A percentile compares a stretch with the other conserved stretches of the same genome.
Conservation (phyloP, 225 moss, liverwort and hornwort species). For the Anthoceros angustus region DNA sequence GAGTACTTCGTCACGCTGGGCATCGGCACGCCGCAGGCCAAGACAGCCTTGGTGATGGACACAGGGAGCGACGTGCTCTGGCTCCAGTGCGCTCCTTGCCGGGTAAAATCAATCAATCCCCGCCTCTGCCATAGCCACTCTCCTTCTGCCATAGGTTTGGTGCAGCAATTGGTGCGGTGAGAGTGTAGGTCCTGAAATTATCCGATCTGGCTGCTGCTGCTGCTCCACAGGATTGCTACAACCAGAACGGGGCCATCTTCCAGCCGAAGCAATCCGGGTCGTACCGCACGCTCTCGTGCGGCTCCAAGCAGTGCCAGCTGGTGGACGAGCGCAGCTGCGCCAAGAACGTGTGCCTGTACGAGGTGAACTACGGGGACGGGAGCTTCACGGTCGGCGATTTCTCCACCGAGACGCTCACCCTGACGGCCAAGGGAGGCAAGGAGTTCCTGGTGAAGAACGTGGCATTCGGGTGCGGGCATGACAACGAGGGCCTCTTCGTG, state of each 20-base stretch:
- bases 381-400: conserved; percentile 19
- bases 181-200: no score
- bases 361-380: conserved; percentile 18
- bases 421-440: conserved; percentile 9
- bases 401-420: conserved; percentile 20
- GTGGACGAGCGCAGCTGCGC: conserved; percentile 13
- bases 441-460: conserved; percentile 8
- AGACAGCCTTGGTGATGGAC: conserved; percentile 18
- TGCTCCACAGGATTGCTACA: conserved; percentile 18
- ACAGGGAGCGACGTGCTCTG: conserved; percentile 26
- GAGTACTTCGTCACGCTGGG: conserved; percentile 34
- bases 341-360: conserved; percentile 20
- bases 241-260: conserved; percentile 26
- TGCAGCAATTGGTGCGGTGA: no score
- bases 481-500: conserved; percentile 60
- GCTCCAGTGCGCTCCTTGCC: conserved; percentile 59
- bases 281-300: conserved; percentile 11
- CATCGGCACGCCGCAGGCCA: conserved; percentile 43
- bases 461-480: conserved; percentile 57
- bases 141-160: no score
- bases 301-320: conserved; percentile 12
- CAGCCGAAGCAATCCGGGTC: conserved; percentile 14
- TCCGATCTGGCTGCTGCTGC: no score
- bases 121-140: no score
- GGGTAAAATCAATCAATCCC: not conserved